Conservation (phyloP, 768 basidiomycete species). For the Pilatotrama ljubarskyi region DNA sequence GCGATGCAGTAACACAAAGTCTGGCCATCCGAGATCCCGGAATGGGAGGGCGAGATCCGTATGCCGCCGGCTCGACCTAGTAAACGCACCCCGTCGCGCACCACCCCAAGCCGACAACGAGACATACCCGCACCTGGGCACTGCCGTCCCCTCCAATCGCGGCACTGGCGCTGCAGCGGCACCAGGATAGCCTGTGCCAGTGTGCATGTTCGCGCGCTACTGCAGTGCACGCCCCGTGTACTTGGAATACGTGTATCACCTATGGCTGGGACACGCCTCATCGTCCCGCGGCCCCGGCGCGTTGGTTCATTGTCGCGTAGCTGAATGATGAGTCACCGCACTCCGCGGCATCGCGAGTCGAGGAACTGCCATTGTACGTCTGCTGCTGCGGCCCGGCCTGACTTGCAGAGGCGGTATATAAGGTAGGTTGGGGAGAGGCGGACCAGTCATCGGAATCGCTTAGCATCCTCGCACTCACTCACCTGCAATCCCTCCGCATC, state of each 20-base stretch:
- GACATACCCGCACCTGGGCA: background rate
- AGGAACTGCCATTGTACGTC: conserved; percentile 3
- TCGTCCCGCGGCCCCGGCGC: background rate
- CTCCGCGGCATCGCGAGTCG: conserved; percentile 3
- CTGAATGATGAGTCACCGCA: background rate
- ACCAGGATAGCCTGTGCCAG: background rate
- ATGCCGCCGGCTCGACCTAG: background rate
- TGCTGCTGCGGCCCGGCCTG: background rate
- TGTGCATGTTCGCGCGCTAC: background rate
- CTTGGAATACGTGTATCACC: background rate
- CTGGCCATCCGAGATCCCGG: background rate
- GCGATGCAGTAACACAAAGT: background rate
- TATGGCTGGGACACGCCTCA: background rate
- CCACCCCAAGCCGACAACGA: background rate
- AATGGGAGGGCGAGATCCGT: background rate
- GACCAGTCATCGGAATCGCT: background rate
- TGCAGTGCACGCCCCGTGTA: background rate
- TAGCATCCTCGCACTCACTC: background rate
- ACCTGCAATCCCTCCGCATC: background rate
- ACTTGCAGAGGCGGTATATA: background rate
- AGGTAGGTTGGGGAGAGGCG: background rate
- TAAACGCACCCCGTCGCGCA: background rate
- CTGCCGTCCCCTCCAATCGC: background rate
- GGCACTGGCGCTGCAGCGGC: background rate
- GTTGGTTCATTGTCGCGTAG: background rate